Base-by-base conservation (phyloP, 2,329 filamentous ascomycete species). In the Neofusicoccum cordaticola region DNA sequence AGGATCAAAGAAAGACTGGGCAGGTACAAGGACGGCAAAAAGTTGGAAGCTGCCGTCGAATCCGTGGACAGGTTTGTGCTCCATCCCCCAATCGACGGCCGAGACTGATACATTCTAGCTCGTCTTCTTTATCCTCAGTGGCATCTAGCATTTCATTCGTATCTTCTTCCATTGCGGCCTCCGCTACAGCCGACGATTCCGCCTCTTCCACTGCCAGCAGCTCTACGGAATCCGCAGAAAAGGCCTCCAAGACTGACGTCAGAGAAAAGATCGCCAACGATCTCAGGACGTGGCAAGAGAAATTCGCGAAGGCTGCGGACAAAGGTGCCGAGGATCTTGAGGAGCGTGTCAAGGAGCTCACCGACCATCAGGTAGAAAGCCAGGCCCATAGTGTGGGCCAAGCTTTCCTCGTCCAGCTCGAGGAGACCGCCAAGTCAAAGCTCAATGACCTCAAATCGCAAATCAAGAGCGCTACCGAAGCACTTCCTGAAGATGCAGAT, bases 1-100 rank as follows among this genome's bases (percentile, higher is more conserved):
- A 92, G 93, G 71, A 98, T 99, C 71, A 91, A 92, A 12, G 90
- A 97, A 79, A 88, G 93, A 51, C 85, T 99, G 11, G 93, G 93
- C 45, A 84, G 90, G 53, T 91, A 93, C 77, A 88, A 83, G 68
- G 84, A 85, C 70, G 86, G 86, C 19, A 86, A 86, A 73, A 88
- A 86, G 69, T 70, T 90, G 22, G 83, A 88, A 69, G 83, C 85
- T 41, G 84, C 82, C 17, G 79, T 86, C 47, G 83, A 87, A 53
- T 83, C 86, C 48, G 76, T 82, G 61, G 84, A 86, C 13, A 37
- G 48, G 17, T 19, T 45, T 45, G 37, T 13, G 17, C 67, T 37
- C 65, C 66, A 12, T 60, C 42, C 64, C 68, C 68, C 6, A 17
- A 11, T 4, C 8, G 8, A 15, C 15, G n/a, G 50, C 50, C 15